Conservation (phyloP, 2,329 filamentous ascomycete genomes). For the Ophiostoma tasmaniense region DNA sequence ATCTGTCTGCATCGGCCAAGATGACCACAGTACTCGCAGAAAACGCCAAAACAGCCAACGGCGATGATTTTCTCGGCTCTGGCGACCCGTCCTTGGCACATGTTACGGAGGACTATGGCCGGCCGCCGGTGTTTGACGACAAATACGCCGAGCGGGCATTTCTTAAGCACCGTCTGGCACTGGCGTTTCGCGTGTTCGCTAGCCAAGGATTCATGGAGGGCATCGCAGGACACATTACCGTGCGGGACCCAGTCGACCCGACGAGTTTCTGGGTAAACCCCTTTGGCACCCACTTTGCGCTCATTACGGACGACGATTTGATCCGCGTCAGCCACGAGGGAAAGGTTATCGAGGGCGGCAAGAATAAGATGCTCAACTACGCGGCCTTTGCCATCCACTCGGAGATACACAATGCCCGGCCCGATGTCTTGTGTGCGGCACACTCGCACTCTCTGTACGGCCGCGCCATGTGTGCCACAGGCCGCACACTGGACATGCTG, state of each 20-base stretch:
- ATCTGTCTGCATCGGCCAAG: not conserved
- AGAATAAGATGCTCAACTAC: conserved; percentile 42
- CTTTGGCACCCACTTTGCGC: conserved; percentile 47
- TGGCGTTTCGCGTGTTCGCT: conserved; percentile 53
- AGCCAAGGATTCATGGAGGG: conserved; percentile 53
- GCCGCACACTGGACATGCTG: conserved; percentile 49
- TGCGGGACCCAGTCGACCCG: conserved; percentile 48
- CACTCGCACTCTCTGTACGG: conserved; percentile 49
- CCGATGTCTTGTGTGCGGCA: conserved; percentile 49
- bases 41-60: not conserved
- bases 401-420: conserved; percentile 46
- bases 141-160: conserved; percentile 34
- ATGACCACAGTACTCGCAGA: not conserved
- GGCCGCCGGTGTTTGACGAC: conserved; percentile 20
- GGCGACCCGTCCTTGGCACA: conserved; percentile 20
- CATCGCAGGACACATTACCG: conserved; percentile 52
- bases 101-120: conserved; percentile 16
- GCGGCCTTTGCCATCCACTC: conserved; percentile 53
- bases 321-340: conserved; percentile 48
- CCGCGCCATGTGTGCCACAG: conserved; percentile 50
- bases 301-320: conserved; percentile 50
- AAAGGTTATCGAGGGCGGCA: conserved; percentile 39
- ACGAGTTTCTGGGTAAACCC: conserved; percentile 56
- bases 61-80: conserved; percentile 5
- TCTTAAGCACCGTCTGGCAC: conserved; percentile 40